Evolutionary conservation across 2,329 filamentous ascomycete genomes (phyloP).

Genomic region (Trichoderma polysporum): DNA sequence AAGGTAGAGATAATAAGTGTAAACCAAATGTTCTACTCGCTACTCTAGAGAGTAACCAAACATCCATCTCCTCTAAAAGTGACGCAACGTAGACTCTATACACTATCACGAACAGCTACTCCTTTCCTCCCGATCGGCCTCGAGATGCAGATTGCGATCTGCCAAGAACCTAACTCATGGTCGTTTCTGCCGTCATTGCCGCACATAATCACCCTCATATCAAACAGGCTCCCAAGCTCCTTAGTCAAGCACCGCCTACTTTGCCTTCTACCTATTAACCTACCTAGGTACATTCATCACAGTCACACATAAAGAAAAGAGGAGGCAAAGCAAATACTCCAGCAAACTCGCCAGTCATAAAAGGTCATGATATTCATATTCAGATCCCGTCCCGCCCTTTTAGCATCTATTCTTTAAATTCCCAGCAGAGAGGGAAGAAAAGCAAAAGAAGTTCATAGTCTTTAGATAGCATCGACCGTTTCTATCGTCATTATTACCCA

Average conservation of each 20-base stretch:
- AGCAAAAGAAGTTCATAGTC: not conserved
- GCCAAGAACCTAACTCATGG: not conserved
- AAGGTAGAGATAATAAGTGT: no score
- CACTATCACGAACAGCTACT: not conserved
- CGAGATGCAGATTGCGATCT: slow-evolving; percentile 10
- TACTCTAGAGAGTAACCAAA: no score
- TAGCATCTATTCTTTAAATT: not conserved
- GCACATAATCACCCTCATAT: not conserved
- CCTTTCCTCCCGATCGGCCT: not conserved
- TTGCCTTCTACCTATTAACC: not conserved
- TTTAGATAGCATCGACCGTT: not conserved
- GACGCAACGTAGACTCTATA: not conserved
- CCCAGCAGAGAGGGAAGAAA: not conserved
- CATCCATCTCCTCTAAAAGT: not conserved
- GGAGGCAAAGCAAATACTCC: not conserved
- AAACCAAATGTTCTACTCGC: no score
- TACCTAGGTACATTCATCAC: not conserved
- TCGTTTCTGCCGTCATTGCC: no score
- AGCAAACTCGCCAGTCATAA: not conserved
- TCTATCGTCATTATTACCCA: slow-evolving; percentile 13
- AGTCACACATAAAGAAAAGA: not conserved
- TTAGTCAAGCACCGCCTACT: no score
- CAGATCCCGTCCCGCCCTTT: not conserved
- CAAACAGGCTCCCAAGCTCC: not conserved
- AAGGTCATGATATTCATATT: slow-evolving; percentile 2